These are phyloP conservation scores for Claviceps cyperi DNA, from an alignment of 2,329 filamentous ascomycete genomes.

Conservation along the genomic window DNA sequence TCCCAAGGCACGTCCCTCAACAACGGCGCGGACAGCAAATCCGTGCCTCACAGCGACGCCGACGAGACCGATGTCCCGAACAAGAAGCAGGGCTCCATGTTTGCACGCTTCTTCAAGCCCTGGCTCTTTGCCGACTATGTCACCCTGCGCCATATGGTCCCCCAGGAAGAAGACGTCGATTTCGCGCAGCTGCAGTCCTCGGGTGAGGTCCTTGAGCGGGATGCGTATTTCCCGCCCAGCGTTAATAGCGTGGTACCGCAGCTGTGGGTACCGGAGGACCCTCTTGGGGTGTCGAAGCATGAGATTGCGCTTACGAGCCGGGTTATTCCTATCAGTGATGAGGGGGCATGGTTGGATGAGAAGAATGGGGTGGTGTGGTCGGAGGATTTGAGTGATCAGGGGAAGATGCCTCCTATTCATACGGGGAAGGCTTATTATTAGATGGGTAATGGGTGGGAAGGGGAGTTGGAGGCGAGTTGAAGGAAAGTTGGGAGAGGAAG, in stretches of 20 bases:
- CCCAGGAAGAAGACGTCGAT: conserved; percentile 33
- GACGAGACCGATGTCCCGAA: conserved; percentile 8
- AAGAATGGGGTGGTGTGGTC: conserved; percentile 37
- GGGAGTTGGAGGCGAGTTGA: not conserved
- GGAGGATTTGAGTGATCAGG: conserved; percentile 13
- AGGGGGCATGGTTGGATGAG: conserved; percentile 54
- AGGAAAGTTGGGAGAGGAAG: no score
- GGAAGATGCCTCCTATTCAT: conserved; percentile 29
- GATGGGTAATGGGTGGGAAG: no score
- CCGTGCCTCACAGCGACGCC: conserved; percentile 3
- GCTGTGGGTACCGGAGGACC: conserved; percentile 65
- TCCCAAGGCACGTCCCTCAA: conserved; percentile 11
- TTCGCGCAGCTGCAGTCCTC: conserved; percentile 41
- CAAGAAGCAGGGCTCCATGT: conserved; percentile 38
- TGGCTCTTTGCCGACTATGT: conserved; percentile 62
- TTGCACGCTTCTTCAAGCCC: conserved; percentile 55
- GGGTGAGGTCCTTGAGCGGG: conserved; percentile 39
- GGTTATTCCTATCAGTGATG: conserved; percentile 57
- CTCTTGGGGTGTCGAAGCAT: conserved; percentile 52
- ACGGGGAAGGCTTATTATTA: conserved; percentile 31
- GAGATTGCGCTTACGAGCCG: conserved; percentile 53
- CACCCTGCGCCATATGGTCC: conserved; percentile 56
- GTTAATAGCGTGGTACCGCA: conserved; percentile 45
- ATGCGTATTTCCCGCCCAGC: conserved; percentile 61
- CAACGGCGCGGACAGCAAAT: conserved; percentile 8